phyloP scores from a whole-genome alignment of 78 protist genomes.

The Dictyostelium firmibasis region DNA sequence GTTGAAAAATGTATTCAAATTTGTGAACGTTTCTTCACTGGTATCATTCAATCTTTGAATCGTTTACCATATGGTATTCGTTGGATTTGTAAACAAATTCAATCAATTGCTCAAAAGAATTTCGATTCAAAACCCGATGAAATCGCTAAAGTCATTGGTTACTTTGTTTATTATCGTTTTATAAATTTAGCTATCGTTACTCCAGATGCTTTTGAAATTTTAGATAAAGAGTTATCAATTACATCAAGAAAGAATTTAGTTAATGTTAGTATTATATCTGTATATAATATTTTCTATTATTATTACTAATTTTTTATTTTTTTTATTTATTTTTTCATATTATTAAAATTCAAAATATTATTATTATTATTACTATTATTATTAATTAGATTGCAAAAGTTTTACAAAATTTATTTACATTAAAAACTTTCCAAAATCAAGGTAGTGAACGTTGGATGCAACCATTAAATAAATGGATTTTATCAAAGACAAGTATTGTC shows the following conservation, averaged over 20 bases:
- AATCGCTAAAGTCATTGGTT: conserved; percentile 68
- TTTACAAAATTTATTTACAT: conserved; percentile 71
- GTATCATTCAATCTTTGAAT: conserved; percentile 78
- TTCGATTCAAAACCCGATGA: conserved; percentile 74
- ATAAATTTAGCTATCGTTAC: conserved; percentile 83
- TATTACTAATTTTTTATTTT: too few relatives aligned
- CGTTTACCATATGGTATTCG: conserved; percentile 90
- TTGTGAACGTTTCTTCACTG: conserved; percentile 82
- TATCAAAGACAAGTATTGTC: conserved; percentile 21
- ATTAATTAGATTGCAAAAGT: conserved; percentile 66
- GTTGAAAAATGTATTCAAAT: conserved; percentile 80
- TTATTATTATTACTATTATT: background rate
- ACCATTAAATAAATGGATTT: conserved; percentile 78
- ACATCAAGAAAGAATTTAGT: conserved; percentile 69
- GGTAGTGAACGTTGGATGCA: conserved; percentile 77
- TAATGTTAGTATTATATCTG: conserved; percentile 12
- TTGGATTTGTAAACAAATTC: conserved; percentile 87
- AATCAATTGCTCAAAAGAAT: conserved; percentile 31
- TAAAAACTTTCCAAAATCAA: conserved; percentile 78
- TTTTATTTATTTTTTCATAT: background rate
- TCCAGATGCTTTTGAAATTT: conserved; percentile 76
- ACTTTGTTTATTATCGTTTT: conserved; percentile 82
- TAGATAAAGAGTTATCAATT: conserved; percentile 51
- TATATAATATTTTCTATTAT: too few relatives aligned
- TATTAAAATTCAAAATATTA: background rate